Conservation (phyloP, 2,329 filamentous ascomycete genomes). For the Colletotrichum cuscutae region DNA sequence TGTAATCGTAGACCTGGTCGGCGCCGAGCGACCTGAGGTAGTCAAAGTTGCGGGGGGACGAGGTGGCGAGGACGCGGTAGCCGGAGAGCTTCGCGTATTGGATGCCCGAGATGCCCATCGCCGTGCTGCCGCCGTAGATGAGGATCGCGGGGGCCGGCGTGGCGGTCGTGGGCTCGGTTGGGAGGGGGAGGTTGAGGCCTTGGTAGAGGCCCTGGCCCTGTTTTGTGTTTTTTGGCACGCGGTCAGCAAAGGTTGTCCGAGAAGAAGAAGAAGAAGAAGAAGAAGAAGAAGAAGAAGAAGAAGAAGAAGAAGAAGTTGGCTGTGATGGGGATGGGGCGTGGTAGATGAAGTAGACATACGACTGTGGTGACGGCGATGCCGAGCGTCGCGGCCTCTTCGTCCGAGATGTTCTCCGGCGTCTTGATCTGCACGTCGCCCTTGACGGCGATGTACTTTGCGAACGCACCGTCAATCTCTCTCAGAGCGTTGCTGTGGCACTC, state of each 20-base stretch:
- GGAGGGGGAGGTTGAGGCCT: conserved; percentile 56
- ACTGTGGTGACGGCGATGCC: conserved; percentile 57
- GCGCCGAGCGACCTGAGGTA: conserved; percentile 45
- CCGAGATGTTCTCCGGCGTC: conserved; percentile 54
- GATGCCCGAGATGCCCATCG: conserved; percentile 61
- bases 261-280: too few relatives aligned
- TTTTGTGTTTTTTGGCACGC: neutral
- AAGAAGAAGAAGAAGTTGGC: neutral
- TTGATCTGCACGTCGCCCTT: conserved; percentile 54
- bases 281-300: too few relatives aligned
- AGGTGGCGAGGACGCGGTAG: conserved; percentile 42
- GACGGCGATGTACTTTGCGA: conserved; percentile 50
- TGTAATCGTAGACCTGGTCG: conserved; percentile 46
- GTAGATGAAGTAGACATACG: conserved; percentile 30
- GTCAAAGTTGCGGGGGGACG: conserved; percentile 48
- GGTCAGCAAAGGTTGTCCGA: neutral
- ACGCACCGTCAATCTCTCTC: conserved; percentile 51
- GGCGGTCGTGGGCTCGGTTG: conserved; percentile 49
- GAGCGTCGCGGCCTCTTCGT: conserved; percentile 58
- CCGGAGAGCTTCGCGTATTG: conserved; percentile 51
- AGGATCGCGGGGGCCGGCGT: conserved; percentile 47
- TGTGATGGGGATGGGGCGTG: neutral
- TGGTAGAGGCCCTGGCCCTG: conserved; percentile 62
- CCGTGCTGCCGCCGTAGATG: conserved; percentile 59
- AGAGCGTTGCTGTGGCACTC: conserved; percentile 34